Evolutionary conservation across 306 rosid species (phyloP), one percentile per base, ranked within the genome.

Genomic region (Cucumis cinereus): DNA sequence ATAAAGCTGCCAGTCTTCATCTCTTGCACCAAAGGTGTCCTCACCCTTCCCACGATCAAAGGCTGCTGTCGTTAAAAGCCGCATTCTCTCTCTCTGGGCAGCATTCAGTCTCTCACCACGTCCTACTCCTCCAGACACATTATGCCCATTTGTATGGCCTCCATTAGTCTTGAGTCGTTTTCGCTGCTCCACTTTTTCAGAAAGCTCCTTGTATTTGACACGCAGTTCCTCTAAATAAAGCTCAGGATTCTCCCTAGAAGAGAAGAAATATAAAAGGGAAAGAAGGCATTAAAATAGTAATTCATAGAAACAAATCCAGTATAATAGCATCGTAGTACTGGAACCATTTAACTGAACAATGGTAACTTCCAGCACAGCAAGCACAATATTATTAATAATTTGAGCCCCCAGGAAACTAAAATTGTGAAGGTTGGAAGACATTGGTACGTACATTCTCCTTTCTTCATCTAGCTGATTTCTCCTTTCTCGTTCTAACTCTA

Each of bases 1-100:
- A 89, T 94, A 94, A 10, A 90, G 96, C 80, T 90, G 96, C 99
- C 99, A 94, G 82, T 94, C 99, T 83, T 92, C 99, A 38, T 94
- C 99, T 82, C 78, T 90, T 40, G 93, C 96, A 40, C 99, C 94
- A 60, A 89, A 89, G 41, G 91, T 89, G 69, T 89, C 94, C 88
- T 94, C 99, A 10, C 98, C 98, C 84, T 94, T 94, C 12, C 99
- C 98, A 2, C 96, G 95, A 85, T 92, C 98, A 64, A 89, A 94
- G 80, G 97, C 97, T 43, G 98, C 99, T 45, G 99, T 94, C 24
- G 99, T 92, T 88, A 94, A 80, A 67, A 94, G 96, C 71, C 98
- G 99, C 99, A 94, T 94, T 78, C 99, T 89, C 81, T 94, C 99
- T 84, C 96, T 88, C 82, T 94, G 93, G 80, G 97, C 90, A 77